phyloP scores from a whole-genome alignment of 1,284 basidiomycete genomes.

The Fomitopsis schrenkii region DNA sequence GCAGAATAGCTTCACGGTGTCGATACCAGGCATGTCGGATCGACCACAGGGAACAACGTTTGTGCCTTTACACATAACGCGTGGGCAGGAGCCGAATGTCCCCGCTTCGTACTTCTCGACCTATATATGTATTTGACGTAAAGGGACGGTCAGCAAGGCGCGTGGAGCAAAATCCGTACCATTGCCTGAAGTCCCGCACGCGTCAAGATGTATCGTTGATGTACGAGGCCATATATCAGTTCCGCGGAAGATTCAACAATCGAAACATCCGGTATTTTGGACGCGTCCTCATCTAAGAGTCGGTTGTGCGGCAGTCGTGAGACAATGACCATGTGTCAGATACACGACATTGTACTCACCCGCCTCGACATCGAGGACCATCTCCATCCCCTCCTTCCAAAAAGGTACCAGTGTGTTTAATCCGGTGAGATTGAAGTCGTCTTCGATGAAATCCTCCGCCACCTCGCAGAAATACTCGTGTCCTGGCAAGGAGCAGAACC shows the following conservation, averaged over 20 bases:
- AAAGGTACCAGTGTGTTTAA: slow-evolving; percentile 95
- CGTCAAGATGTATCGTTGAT: slow-evolving; percentile 96
- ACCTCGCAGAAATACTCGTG: slow-evolving; percentile 99
- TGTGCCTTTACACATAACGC: slow-evolving; percentile 89
- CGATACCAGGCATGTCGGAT: slow-evolving; percentile 94
- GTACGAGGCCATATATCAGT: slow-evolving; percentile 95
- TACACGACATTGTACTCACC: slow-evolving; percentile 50
- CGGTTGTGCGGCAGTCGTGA: background rate
- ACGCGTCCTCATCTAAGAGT: slow-evolving; percentile 83
- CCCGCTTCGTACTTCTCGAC: slow-evolving; percentile 94
- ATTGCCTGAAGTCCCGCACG: slow-evolving; percentile 92
- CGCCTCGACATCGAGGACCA: slow-evolving; percentile 99
- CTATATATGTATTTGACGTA: slow-evolving; percentile 36
- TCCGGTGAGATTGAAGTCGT: slow-evolving; percentile 99
- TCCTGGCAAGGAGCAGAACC: slow-evolving; percentile 98
- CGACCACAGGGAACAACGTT: slow-evolving; percentile 95
- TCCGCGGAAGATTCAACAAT: slow-evolving; percentile 98
- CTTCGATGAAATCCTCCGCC: slow-evolving; percentile 98
- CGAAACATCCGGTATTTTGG: slow-evolving; percentile 91
- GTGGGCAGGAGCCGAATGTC: slow-evolving; percentile 92
- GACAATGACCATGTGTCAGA: background rate
- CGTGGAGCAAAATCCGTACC: slow-evolving; percentile 50
- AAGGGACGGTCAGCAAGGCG: slow-evolving; percentile 9
- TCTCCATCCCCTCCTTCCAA: slow-evolving; percentile 99
- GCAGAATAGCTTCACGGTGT: slow-evolving; percentile 98